Evolutionary conservation across 257 asterid genomes (phyloP).

Genomic region (Linaria vulgaris): DNA sequence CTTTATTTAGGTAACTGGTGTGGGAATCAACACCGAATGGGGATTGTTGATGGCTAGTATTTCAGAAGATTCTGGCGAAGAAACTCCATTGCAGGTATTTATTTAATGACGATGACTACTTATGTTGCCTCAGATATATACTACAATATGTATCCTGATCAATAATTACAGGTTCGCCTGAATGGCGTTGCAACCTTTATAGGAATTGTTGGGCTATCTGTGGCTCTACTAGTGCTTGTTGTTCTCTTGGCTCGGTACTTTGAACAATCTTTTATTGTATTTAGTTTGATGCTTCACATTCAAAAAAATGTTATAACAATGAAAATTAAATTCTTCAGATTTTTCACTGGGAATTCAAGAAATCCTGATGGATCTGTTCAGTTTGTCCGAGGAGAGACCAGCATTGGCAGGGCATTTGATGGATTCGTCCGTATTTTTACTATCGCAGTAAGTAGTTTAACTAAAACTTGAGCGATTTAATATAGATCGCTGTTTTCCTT

Average conservation of each 20-base stretch:
- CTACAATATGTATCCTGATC: slow-evolving; percentile 20
- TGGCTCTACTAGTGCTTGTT: slow-evolving; percentile 74
- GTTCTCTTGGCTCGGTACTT: slow-evolving; percentile 73
- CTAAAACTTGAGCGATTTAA: slow-evolving; percentile 17
- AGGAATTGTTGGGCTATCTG: slow-evolving; percentile 87
- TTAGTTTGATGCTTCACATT: slow-evolving; percentile 8
- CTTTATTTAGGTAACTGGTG: slow-evolving; percentile 74
- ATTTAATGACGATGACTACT: background rate
- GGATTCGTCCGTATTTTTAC: slow-evolving; percentile 75
- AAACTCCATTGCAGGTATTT: slow-evolving; percentile 93
- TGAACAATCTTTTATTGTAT: slow-evolving; percentile 2
- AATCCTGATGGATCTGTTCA: slow-evolving; percentile 75
- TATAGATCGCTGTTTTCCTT: slow-evolving; percentile 21
- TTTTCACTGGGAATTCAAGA: slow-evolving; percentile 74
- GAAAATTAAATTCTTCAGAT: slow-evolving; percentile 42
- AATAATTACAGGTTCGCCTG: slow-evolving; percentile 70
- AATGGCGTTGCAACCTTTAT: slow-evolving; percentile 96
- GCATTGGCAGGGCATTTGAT: slow-evolving; percentile 47
- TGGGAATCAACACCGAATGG: slow-evolving; percentile 97
- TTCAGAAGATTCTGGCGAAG: slow-evolving; percentile 95
- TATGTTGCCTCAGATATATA: slow-evolving; percentile 6
- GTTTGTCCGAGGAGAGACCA: slow-evolving; percentile 69
- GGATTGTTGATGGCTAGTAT: slow-evolving; percentile 96
- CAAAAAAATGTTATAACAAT: background rate
- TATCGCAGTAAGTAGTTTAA: slow-evolving; percentile 69